These are phyloP conservation scores for Bothriochloa decipiens DNA, from an alignment of 176 grass and related monocot genomes.

Conservation along the genomic window DNA sequence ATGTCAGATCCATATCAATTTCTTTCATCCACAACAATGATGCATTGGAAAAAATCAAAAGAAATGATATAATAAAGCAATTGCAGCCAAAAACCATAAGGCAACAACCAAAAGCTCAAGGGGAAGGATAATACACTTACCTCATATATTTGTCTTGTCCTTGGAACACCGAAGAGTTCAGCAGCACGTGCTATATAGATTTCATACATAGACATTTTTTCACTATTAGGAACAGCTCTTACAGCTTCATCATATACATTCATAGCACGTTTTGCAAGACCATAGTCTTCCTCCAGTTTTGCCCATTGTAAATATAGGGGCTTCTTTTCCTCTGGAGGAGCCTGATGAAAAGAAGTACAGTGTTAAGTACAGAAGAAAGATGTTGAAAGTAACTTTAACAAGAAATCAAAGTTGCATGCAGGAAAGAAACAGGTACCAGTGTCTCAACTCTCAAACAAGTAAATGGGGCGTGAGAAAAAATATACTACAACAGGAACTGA, in stretches of 20 bases:
- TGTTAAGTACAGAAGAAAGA: conserved; percentile 42
- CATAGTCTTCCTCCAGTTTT: conserved; percentile 88
- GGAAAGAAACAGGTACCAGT: neutral
- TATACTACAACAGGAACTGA: conserved; percentile 11
- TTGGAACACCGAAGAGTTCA: conserved; percentile 78
- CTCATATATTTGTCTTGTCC: conserved; percentile 82
- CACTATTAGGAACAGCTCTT: conserved; percentile 62
- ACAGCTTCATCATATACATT: conserved; percentile 83
- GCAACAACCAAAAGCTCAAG: neutral
- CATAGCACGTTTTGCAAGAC: conserved; percentile 83
- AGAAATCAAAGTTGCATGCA: conserved; percentile 22
- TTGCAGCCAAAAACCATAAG: conserved; percentile 12
- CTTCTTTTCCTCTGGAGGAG: conserved; percentile 74
- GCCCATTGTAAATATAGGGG: conserved; percentile 82
- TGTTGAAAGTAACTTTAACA: conserved; percentile 22
- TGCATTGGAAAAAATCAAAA: conserved; percentile 7
- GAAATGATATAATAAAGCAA: neutral
- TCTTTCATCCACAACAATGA: neutral
- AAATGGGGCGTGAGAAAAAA: conserved; percentile 21
- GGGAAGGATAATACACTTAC: conserved; percentile 42
- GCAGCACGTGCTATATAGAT: conserved; percentile 79
- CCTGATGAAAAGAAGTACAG: conserved; percentile 50
- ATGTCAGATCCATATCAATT: conserved; percentile 20
- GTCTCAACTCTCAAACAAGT: conserved; percentile 28
- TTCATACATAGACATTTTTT: conserved; percentile 88